Base-by-base conservation (phyloP, 2,329 filamentous ascomycete genomes). In the Zalaria sp. region DNA sequence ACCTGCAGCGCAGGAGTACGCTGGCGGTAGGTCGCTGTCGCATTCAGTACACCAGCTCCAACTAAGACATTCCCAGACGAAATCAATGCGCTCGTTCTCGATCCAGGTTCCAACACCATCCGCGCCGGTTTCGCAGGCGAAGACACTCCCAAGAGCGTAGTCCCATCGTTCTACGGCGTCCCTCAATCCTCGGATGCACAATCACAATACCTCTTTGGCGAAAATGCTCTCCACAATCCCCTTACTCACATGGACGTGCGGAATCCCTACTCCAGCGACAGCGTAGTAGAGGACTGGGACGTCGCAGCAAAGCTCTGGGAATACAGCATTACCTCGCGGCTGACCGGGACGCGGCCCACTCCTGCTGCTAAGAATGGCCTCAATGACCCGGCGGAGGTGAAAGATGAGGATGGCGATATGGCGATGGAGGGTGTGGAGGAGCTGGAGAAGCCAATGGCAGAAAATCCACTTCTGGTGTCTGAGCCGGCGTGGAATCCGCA, bases 51-150 rank as follows among this genome's bases (percentile, higher is more conserved):
- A 18, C 2, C 27, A 25, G 34, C 42, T n/a, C 6, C 18, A 34
- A 37, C 35, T 43, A 29, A 43, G 35, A 32, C 38, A 38, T 31
- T 32, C 52, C 18, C 54, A 94, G 91, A 98, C 70, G 91, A 98
- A 69, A 88, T 98, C 50, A 93, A 88, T 31, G 93, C 93, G 40
- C 83, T 98, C 52, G 85, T 98, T 32, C 84, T 98, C 57, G 91
- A 98, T 59, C 84, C 91, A 3, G 91, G 93, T 47, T 95, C 87
- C 67, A 85, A 83, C 57, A 81, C 79, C 52, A 88, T 84, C 34
- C 87, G 93, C 64, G 91, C 88, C 46, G 91, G 91, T 44, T 98
- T 96, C 57, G 93, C 93, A 8, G 91, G 93, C 57, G 93, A 98
- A 74, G 91, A 98, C 65, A 82, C 87, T 1, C 91, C 91, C 52